phyloP scores from a whole-genome alignment of 176 grass and related monocot genomes.

The Aegilops speltoides region DNA sequence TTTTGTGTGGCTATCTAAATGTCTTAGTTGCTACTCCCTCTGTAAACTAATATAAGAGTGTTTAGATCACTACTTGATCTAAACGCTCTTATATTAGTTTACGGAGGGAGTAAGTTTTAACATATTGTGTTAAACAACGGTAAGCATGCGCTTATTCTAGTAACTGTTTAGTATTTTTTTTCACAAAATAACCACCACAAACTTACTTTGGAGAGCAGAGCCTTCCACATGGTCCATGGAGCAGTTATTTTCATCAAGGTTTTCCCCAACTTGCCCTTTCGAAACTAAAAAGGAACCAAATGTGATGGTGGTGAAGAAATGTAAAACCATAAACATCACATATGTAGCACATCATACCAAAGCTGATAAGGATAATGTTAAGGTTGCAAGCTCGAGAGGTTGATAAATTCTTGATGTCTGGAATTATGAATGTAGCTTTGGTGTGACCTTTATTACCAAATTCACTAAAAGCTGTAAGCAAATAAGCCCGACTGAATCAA shows the following conservation, averaged over 20 bases:
- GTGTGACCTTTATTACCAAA: constrained; percentile 62
- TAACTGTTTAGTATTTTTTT: neutral
- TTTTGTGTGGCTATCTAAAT: neutral
- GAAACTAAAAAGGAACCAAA: constrained; percentile 28
- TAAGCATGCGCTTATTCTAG: neutral
- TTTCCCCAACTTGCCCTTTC: constrained; percentile 39
- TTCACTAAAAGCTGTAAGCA: constrained; percentile 66
- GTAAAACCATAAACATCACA: constrained; percentile 19
- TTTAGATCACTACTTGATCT: too few species aligned
- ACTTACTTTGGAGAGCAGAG: constrained; percentile 57
- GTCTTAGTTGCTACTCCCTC: neutral
- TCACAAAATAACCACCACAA: constrained; percentile 7
- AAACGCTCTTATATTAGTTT: too few species aligned
- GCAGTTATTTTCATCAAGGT: constrained; percentile 32
- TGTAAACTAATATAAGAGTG: too few species aligned
- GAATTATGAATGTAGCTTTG: constrained; percentile 82
- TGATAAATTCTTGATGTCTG: constrained; percentile 77
- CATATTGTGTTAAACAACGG: neutral
- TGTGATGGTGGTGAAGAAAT: constrained; percentile 11
- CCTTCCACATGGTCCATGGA: constrained; percentile 25
- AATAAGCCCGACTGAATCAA: constrained; percentile 55
- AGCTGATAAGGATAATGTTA: constrained; percentile 75
- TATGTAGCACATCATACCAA: constrained; percentile 55
- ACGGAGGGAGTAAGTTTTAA: too few species aligned
- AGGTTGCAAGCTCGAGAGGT: constrained; percentile 58